These are phyloP conservation scores for Thuidium tamariscinum DNA, from an alignment of 225 moss, liverwort and hornwort genomes.

Conservation along the genomic window DNA sequence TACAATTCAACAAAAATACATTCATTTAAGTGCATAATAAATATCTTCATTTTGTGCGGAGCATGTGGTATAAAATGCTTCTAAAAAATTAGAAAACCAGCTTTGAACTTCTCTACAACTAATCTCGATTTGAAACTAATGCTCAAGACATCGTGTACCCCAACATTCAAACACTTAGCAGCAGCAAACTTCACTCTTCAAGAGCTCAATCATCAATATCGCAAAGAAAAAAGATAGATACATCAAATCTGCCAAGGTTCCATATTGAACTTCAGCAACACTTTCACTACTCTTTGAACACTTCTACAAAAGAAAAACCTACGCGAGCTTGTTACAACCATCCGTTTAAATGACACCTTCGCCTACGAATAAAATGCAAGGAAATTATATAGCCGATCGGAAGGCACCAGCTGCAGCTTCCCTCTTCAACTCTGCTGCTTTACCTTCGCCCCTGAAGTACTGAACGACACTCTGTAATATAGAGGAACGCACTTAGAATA, in stretches of 20 bases:
- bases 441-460: constrained; percentile 91
- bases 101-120: not conserved
- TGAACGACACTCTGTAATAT: constrained; percentile 58
- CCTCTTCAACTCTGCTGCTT: constrained; percentile 78
- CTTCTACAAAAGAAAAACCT: constrained; percentile 5
- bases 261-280: not conserved
- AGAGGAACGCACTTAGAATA: not conserved
- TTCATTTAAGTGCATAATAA: not conserved
- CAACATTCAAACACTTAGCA: not conserved
- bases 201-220: not conserved
- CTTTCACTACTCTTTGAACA: not conserved
- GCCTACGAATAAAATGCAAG: not conserved
- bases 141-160: not conserved
- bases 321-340: constrained; percentile 6
- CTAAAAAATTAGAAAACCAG: not conserved
- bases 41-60: not conserved
- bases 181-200: not conserved
- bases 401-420: constrained; percentile 52
- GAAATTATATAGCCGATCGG: constrained; percentile 54
- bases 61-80: not conserved
- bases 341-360: not conserved
- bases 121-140: not conserved
- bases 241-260: not conserved
- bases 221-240: not conserved
- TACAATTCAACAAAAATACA: not conserved